Evolutionary conservation across 2,329 filamentous ascomycete genomes (phyloP).

Genomic region (Colletotrichum lini): DNA sequence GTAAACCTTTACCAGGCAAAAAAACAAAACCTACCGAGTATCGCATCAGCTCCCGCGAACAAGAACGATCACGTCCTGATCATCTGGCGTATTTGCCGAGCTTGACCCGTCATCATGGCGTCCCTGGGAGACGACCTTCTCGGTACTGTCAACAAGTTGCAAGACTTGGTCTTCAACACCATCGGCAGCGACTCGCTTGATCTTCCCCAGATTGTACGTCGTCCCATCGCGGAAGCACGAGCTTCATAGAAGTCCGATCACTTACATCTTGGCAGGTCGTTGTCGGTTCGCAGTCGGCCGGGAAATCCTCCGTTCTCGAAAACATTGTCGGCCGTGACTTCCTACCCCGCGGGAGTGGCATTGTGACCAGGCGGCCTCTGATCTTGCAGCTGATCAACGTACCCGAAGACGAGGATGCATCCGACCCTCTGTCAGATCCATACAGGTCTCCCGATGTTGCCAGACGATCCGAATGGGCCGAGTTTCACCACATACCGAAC

Average conservation of each 20-base stretch:
- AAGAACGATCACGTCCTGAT: background rate
- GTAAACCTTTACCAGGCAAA: constrained; percentile 1
- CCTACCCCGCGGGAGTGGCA: constrained; percentile 94
- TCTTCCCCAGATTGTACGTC: constrained; percentile 93
- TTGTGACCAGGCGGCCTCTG: constrained; percentile 93
- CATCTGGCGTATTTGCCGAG: background rate
- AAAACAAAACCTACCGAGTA: background rate
- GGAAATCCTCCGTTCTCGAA: constrained; percentile 98
- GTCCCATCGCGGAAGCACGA: constrained; percentile 23
- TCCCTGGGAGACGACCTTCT: constrained; percentile 96
- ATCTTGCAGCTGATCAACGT: constrained; percentile 99
- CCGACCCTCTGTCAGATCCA: constrained; percentile 76
- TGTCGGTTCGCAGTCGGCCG: constrained; percentile 97
- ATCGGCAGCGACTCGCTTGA: constrained; percentile 99
- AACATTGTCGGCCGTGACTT: constrained; percentile 99
- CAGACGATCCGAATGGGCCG: constrained; percentile 83
- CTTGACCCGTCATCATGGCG: constrained; percentile 75
- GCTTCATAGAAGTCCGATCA: background rate
- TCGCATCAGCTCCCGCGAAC: background rate
- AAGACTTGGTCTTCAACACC: constrained; percentile 99
- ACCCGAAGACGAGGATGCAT: constrained; percentile 75
- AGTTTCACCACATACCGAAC: constrained; percentile 95
- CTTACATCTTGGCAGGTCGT: constrained; percentile 78
- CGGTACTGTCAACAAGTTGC: constrained; percentile 96
- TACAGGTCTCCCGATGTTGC: constrained; percentile 84